These are phyloP conservation scores for Trametes cubensis DNA, from an alignment of 768 basidiomycete species.

Conservation along the genomic window DNA sequence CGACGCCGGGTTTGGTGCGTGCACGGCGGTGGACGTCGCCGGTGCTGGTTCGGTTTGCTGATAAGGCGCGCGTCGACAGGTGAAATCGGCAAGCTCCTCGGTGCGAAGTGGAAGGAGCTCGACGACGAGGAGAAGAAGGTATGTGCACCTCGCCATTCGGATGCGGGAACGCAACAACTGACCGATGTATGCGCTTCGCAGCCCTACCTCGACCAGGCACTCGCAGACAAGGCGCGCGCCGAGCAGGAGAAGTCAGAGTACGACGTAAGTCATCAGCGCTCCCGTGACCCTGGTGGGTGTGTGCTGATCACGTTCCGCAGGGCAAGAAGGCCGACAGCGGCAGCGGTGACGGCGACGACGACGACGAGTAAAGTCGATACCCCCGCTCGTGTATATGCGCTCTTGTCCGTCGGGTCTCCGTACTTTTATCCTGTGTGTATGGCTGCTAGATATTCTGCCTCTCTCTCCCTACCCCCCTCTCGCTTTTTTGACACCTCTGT, in stretches of 20 bases:
- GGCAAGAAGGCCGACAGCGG: constrained; percentile 43
- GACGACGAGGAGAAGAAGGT: constrained; percentile 92
- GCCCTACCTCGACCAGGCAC: constrained; percentile 90
- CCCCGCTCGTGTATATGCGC: constrained; percentile 4
- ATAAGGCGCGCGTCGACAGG: constrained; percentile 40
- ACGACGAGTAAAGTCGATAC: constrained; percentile 37
- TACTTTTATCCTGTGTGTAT: constrained; percentile 14
- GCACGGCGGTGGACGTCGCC: neutral
- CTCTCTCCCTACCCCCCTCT: constrained; percentile 6
- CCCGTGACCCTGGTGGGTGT: neutral
- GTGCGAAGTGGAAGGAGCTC: constrained; percentile 96
- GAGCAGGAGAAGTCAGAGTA: constrained; percentile 72
- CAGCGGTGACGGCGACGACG: constrained; percentile 49
- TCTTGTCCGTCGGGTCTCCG: neutral
- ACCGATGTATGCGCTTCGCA: constrained; percentile 33
- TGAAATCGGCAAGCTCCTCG: constrained; percentile 92
- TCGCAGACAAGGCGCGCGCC: constrained; percentile 83
- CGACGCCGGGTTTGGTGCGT: constrained; percentile 85
- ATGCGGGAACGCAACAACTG: constrained; percentile 9
- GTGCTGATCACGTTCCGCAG: constrained; percentile 25
- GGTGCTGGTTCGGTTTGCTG: constrained; percentile 7
- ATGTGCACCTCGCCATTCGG: constrained; percentile 29
- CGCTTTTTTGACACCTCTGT: neutral
- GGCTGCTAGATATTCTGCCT: constrained; percentile 20
- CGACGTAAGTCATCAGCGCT: constrained; percentile 39